Evolutionary conservation across 108 stramenopile genomes (phyloP).

Genomic region (Mayamaea pseudoterrestris): DNA sequence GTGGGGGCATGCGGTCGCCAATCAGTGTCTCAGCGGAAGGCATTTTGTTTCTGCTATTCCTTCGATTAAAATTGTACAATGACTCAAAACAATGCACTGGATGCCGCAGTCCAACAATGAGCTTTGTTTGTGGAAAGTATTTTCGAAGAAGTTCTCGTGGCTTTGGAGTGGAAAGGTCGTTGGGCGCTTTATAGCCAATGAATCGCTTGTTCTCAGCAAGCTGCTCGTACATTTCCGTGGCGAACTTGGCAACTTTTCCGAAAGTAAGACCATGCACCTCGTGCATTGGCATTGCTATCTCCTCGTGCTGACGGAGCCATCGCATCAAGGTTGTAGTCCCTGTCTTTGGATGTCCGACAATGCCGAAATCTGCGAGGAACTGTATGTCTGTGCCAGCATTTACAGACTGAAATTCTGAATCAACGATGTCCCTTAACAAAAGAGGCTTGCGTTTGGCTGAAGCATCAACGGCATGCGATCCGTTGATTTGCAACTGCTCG

Average conservation of each 20-base stretch:
- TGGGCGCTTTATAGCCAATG: slow-evolving; percentile 1
- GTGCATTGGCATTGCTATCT: neutral
- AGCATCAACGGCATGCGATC: too few relatives aligned
- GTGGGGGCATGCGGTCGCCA: too few relatives aligned
- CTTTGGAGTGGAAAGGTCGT: slow-evolving; percentile 4
- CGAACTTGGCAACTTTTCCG: neutral
- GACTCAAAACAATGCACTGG: slow-evolving; percentile 14
- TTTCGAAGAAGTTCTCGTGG: slow-evolving; percentile 4
- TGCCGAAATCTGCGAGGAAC: slow-evolving; percentile 4
- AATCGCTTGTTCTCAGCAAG: neutral
- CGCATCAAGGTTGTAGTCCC: slow-evolving; percentile 5
- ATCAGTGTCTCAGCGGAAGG: too few relatives aligned
- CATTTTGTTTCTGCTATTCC: too few relatives aligned
- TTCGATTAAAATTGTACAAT: slow-evolving; percentile 25
- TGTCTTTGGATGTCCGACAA: slow-evolving; percentile 6
- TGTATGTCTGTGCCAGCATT: too few relatives aligned
- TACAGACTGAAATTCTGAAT: too few relatives aligned
- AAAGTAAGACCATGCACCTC: neutral
- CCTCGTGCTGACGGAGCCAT: neutral
- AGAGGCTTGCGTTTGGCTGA: too few relatives aligned
- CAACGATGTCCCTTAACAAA: too few relatives aligned
- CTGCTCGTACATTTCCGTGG: neutral
- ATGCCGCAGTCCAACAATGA: slow-evolving; percentile 15
- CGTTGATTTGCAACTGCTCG: too few relatives aligned
- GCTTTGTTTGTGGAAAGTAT: slow-evolving; percentile 8